phyloP scores from a whole-genome alignment of 2,329 filamentous ascomycete genomes.

The Sarocladiaceae sp. region DNA sequence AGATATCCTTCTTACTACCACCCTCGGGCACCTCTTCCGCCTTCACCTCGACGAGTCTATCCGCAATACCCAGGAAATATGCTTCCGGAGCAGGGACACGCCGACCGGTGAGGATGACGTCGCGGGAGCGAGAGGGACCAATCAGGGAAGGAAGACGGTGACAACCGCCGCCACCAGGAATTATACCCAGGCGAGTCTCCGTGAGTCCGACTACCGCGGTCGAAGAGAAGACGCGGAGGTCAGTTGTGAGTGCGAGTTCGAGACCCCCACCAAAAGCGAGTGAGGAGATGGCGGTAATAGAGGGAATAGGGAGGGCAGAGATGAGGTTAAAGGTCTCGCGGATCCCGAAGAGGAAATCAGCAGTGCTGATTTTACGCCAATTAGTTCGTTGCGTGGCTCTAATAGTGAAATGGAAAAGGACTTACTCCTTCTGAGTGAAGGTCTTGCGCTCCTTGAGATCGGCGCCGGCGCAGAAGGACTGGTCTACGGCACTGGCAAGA shows the following conservation, averaged over 20 bases:
- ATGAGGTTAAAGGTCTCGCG: slow-evolving; percentile 72
- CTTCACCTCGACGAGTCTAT: slow-evolving; percentile 80
- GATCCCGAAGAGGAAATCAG: slow-evolving; percentile 71
- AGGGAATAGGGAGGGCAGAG: slow-evolving; percentile 75
- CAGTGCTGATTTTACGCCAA: slow-evolving; percentile 57
- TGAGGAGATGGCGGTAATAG: slow-evolving; percentile 82
- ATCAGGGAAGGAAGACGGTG: slow-evolving; percentile 80
- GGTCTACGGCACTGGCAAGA: slow-evolving; percentile 78
- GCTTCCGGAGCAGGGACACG: slow-evolving; percentile 79
- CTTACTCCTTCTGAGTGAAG: slow-evolving; percentile 73
- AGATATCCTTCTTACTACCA: slow-evolving; percentile 33
- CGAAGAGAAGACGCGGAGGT: slow-evolving; percentile 82
- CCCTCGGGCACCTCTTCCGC: slow-evolving; percentile 38
- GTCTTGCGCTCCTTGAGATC: slow-evolving; percentile 83
- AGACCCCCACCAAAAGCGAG: slow-evolving; percentile 88
- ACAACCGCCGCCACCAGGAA: slow-evolving; percentile 91
- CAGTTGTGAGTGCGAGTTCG: slow-evolving; percentile 84
- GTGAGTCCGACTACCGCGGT: slow-evolving; percentile 77
- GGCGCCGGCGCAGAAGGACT: slow-evolving; percentile 88
- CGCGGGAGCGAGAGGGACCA: slow-evolving; percentile 75
- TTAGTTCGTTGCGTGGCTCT: slow-evolving; percentile 4
- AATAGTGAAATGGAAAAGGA: not conserved
- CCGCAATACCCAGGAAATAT: slow-evolving; percentile 85
- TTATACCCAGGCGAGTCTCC: slow-evolving; percentile 88
- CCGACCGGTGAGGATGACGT: slow-evolving; percentile 87